Conservation (phyloP, 768 basidiomycete species). For the Collybia sp. region DNA sequence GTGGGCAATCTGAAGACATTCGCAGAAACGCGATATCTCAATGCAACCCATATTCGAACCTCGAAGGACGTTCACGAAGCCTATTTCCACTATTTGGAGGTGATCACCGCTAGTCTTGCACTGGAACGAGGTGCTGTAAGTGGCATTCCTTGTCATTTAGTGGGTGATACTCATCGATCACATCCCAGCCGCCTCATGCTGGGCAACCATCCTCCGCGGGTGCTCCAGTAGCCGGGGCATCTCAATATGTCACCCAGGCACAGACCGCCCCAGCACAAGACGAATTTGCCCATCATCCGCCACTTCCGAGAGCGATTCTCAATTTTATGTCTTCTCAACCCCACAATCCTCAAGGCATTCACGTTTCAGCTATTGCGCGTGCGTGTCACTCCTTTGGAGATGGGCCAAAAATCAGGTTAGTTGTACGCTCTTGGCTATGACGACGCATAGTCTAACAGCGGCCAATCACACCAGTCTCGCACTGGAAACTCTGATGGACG, state of each 20-base stretch:
- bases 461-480: slow-evolving; percentile 46
- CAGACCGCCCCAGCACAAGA: slow-evolving; percentile 24
- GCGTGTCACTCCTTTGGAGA: slow-evolving; percentile 45
- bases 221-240: slow-evolving; percentile 15
- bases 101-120: slow-evolving; percentile 61
- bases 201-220: slow-evolving; percentile 16
- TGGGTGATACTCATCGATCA: neutral
- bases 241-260: slow-evolving; percentile 38
- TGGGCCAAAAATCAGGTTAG: slow-evolving; percentile 61
- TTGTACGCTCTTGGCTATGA: neutral
- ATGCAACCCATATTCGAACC: slow-evolving; percentile 67
- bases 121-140: slow-evolving; percentile 65
- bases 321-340: slow-evolving; percentile 53
- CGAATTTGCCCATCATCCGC: slow-evolving; percentile 52
- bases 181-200: slow-evolving; percentile 24
- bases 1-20: slow-evolving; percentile 82
- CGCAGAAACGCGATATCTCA: slow-evolving; percentile 76
- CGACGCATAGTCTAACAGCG: neutral
- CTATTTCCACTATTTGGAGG: slow-evolving; percentile 78
- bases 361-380: slow-evolving; percentile 69
- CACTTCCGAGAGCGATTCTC: slow-evolving; percentile 60
- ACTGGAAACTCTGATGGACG: slow-evolving; percentile 73
- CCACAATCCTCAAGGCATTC: slow-evolving; percentile 57
- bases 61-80: slow-evolving; percentile 71
- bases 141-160: neutral